A percentile compares a stretch with the other conserved stretches of the same genome.
Evolutionary conservation across 2,329 filamentous ascomycete species (phyloP).

Genomic region (Neopestalotiopsis rosae): DNA sequence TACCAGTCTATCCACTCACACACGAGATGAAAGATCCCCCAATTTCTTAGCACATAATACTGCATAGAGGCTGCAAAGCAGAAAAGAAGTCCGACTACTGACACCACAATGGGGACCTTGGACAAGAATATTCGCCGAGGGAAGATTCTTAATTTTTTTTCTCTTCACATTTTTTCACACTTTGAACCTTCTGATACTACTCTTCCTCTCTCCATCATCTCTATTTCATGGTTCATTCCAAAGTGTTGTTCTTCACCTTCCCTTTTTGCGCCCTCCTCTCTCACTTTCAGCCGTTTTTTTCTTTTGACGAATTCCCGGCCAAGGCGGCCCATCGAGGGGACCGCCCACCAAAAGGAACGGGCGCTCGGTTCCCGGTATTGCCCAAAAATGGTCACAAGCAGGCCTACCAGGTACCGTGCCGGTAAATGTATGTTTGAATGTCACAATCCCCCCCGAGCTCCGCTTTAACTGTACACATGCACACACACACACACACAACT

Average conservation of each 20-base stretch:
- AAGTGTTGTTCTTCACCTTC: too few species aligned
- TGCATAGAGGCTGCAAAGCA: neutral
- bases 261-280: too few species aligned
- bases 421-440: neutral
- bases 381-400: slow-evolving; percentile 1
- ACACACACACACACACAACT: neutral
- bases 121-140: too few species aligned
- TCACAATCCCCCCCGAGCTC: slow-evolving; percentile 4
- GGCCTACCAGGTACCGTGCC: neutral
- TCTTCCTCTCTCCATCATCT: too few species aligned
- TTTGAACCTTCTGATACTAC: too few species aligned
- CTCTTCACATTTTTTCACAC: too few species aligned
- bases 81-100: neutral
- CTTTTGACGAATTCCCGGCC: too few species aligned
- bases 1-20: neutral
- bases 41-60: neutral
- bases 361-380: neutral
- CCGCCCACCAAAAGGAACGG: neutral
- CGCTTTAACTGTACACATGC: neutral
- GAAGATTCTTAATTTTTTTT: too few species aligned
- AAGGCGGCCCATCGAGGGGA: too few species aligned
- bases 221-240: too few species aligned
- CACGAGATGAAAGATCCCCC: neutral
- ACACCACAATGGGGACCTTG: too few species aligned
- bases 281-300: too few species aligned